Evolutionary conservation across 805 yeast genomes (phyloP).

Genomic region (Groenewaldozyma tartarivorans): DNA sequence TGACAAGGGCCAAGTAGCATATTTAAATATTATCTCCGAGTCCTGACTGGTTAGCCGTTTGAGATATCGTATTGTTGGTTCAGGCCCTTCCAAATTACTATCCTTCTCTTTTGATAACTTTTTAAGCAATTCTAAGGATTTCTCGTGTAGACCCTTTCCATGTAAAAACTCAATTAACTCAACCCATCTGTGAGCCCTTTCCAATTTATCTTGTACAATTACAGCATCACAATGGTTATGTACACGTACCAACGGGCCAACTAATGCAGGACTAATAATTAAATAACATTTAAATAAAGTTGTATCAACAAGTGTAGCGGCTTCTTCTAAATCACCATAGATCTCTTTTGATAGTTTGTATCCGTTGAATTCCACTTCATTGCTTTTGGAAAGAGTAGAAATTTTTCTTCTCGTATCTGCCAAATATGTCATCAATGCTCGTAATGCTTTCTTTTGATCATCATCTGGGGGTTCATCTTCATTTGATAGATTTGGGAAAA

Average conservation of each 20-base stretch:
- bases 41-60: constrained; percentile 14
- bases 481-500: constrained; percentile 32
- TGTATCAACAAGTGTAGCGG: constrained; percentile 55
- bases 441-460: constrained; percentile 17
- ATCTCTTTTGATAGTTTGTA: constrained; percentile 19
- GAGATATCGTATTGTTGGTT: constrained; percentile 15
- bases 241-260: constrained; percentile 75
- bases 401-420: constrained; percentile 42
- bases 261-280: constrained; percentile 55
- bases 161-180: constrained; percentile 74
- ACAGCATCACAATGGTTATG: constrained; percentile 63
- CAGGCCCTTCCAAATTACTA: constrained; percentile 22
- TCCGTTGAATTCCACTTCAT: constrained; percentile 15
- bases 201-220: constrained; percentile 48
- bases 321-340: constrained; percentile 25
- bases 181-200: constrained; percentile 37
- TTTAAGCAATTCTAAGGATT: constrained; percentile 57
- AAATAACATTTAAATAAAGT: constrained; percentile 68
- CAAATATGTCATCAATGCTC: constrained; percentile 34
- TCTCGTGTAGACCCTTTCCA: constrained; percentile 49
- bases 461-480: constrained; percentile 1
- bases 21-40: constrained; percentile 52
- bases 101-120: constrained; percentile 23
- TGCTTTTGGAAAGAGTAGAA: constrained; percentile 20
- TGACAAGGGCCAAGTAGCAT: constrained; percentile 42